A percentile compares a stretch with the other conserved stretches of the same genome.
Conservation (phyloP, 192 early-diverging fungal genomes). For the Linnemannia elongata region DNA sequence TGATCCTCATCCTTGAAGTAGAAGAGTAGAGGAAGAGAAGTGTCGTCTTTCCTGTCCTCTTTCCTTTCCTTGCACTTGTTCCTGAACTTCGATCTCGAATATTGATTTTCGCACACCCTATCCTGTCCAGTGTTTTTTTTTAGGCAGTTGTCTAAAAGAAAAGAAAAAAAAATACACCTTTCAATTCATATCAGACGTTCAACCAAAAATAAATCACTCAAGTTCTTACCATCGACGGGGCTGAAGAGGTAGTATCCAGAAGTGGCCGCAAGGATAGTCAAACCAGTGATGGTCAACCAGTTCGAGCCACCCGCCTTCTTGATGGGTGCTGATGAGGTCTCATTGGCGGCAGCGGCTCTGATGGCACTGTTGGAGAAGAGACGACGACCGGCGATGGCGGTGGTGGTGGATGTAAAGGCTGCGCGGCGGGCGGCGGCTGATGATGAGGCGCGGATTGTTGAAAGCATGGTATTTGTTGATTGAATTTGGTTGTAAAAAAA, state of each 20-base stretch:
- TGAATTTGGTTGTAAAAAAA: not conserved
- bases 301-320: slow-evolving; percentile 22
- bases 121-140: too few relatives aligned
- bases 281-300: slow-evolving; percentile 46
- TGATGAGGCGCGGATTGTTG: slow-evolving; percentile 31
- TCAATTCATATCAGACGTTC: too few relatives aligned
- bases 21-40: not conserved
- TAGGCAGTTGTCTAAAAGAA: not conserved
- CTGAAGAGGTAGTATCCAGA: slow-evolving; percentile 57
- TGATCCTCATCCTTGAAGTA: too few relatives aligned
- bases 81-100: not conserved
- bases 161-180: not conserved
- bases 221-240: slow-evolving; percentile 42
- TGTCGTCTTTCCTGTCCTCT: not conserved
- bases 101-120: not conserved
- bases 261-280: slow-evolving; percentile 48
- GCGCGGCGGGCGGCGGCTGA: slow-evolving; percentile 18
- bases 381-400: slow-evolving; percentile 14
- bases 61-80: not conserved
- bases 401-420: slow-evolving; percentile 7
- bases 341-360: slow-evolving; percentile 9
- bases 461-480: slow-evolving; percentile 27
- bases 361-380: slow-evolving; percentile 37
- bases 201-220: too few relatives aligned
- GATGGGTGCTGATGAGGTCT: not conserved